Conservation (phyloP, 768 basidiomycete species). For the Trametes meyenii region DNA sequence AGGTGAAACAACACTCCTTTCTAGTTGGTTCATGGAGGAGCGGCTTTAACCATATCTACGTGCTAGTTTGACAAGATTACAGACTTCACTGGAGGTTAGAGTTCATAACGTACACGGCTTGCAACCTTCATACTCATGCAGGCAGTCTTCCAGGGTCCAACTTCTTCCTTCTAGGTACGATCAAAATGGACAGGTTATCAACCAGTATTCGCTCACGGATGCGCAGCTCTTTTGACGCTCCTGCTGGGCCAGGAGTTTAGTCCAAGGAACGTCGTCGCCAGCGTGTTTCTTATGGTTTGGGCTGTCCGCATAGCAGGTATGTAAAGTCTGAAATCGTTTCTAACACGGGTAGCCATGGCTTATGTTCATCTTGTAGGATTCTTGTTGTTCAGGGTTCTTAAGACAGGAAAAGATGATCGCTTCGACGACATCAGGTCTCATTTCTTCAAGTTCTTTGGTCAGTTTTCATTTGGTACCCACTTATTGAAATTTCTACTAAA, state of each 20-base stretch:
- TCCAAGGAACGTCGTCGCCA: constrained; percentile 58
- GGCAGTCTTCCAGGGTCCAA: constrained; percentile 51
- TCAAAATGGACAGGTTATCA: neutral
- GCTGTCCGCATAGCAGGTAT: constrained; percentile 57
- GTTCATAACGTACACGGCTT: constrained; percentile 4
- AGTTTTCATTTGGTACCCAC: constrained; percentile 6
- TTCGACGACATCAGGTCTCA: constrained; percentile 69
- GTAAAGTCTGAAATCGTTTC: too few relatives aligned
- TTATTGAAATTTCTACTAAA: too few relatives aligned
- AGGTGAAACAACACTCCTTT: constrained; percentile 31
- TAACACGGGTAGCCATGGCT: neutral
- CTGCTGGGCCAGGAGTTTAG: constrained; percentile 62
- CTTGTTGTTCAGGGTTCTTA: constrained; percentile 69
- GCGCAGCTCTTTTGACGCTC: constrained; percentile 59
- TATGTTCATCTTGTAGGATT: constrained; percentile 44
- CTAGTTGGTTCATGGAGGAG: too few relatives aligned
- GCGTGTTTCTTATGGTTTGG: constrained; percentile 70
- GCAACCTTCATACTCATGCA: neutral
- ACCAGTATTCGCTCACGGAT: neutral
- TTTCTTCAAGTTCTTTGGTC: constrained; percentile 67
- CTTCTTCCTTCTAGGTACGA: constrained; percentile 61
- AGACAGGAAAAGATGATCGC: constrained; percentile 63
- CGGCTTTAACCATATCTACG: too few relatives aligned
- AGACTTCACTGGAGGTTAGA: constrained; percentile 61
- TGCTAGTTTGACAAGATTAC: constrained; percentile 78